Evolutionary conservation across 352 stramenopile species (phyloP), one percentile per base, ranked within the genome.

Genomic region (Pythium diclinum): DNA sequence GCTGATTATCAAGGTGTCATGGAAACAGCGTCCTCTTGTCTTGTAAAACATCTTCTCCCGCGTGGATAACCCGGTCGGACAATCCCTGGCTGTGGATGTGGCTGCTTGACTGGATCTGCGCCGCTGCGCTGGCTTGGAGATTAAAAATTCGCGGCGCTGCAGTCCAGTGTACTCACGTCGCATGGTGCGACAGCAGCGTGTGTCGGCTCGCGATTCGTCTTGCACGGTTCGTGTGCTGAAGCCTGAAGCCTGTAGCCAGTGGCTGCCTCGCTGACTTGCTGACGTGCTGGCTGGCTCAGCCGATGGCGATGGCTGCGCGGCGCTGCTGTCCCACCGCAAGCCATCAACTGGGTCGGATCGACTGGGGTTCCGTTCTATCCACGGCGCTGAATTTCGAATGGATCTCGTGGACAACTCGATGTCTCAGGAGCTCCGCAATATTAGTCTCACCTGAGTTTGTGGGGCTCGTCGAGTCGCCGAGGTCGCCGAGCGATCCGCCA

Each of bases 391-490:
- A 46, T 42, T 58, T 53, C 49, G 59, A 65, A 57, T 52, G 59
- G 28, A 59, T 53, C 33, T 65, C 34, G 32, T 64, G 58, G 58
- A 14, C 34, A 6, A 30, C 38, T 32, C 56, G 16, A 7, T 46
- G 23, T 49, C 19, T 42, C 53, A 59, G 10, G 42, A 30, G 51
- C 21, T 30, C 44, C 46, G 46, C 19, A 21, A 0, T n/a, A 14
- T 48, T 46, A 65, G 34, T 56, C 47, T 55, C 47, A 30, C 10
- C 47, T 53, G 59, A 58, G 48, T 65, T 65, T 65, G 59, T 65
- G 48, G 59, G 44, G 59, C 59, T 58, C 34, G 59, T 57, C 47
- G 36, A 48, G 38, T 65, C 56, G 48, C 59, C 47, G 59, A 59
- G 59, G 38, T 65, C 56, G 48, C 59, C 47, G 59, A 59, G 59